Evolutionary conservation across 768 basidiomycete species (phyloP).

Genomic region (Favolaschia claudopus): DNA sequence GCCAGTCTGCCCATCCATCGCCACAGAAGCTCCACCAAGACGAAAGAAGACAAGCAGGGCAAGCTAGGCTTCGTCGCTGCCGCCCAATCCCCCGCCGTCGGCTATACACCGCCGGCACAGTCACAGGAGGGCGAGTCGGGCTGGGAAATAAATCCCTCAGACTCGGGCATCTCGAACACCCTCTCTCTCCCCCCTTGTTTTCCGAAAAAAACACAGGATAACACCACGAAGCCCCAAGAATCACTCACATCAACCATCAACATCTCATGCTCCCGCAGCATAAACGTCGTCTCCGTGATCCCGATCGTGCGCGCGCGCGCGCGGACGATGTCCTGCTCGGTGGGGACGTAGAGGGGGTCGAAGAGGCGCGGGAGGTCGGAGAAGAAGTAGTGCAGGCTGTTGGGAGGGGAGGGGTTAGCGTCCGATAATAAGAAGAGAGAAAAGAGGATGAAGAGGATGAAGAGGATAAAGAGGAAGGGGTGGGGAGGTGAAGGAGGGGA

Average conservation of each 20-base stretch:
- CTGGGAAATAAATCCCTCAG: too few species aligned
- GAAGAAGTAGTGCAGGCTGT: conserved; percentile 80
- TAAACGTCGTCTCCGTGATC: conserved; percentile 88
- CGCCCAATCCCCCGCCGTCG: too few species aligned
- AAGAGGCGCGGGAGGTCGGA: conserved; percentile 83
- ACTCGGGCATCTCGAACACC: too few species aligned
- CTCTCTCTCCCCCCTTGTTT: not conserved
- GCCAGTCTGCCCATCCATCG: too few species aligned
- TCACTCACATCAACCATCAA: conserved; percentile 90
- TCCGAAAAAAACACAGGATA: not conserved
- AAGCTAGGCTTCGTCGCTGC: too few species aligned
- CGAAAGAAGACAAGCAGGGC: too few species aligned
- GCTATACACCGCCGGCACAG: too few species aligned
- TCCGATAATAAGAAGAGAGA: not conserved
- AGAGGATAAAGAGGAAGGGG: conserved; percentile 2
- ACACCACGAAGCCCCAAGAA: too few species aligned
- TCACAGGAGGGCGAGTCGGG: too few species aligned
- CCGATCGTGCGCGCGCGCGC: conserved; percentile 89
- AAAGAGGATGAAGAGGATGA: not conserved
- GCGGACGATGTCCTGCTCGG: conserved; percentile 88
- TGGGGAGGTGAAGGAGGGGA: not conserved
- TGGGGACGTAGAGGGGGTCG: conserved; percentile 72
- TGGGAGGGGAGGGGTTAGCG: not conserved
- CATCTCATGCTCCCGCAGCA: conserved; percentile 81
- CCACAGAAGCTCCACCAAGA: too few species aligned